Percentiles rank a stretch among this genome's conserved stretches.
These are phyloP conservation scores for Dictyostelium citrinum DNA, from an alignment of 78 protist genomes.

Conservation along the genomic window DNA sequence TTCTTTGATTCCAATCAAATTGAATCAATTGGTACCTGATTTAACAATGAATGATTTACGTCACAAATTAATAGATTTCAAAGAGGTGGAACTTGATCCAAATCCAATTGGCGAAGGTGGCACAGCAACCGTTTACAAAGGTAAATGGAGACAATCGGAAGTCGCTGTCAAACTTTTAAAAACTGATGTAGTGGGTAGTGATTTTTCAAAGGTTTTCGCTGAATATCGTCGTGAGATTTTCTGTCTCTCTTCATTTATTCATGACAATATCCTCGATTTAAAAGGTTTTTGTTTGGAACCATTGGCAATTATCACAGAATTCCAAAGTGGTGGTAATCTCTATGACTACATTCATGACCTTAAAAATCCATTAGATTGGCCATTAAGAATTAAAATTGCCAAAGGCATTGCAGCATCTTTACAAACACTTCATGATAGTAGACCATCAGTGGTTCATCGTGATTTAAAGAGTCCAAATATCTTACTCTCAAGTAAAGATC, in stretches of 20 bases:
- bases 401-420: slow-evolving; percentile 34
- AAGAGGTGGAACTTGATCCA: slow-evolving; percentile 29
- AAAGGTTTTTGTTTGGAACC: slow-evolving; percentile 78
- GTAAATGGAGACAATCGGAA: slow-evolving; percentile 23
- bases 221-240: slow-evolving; percentile 74
- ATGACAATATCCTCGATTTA: slow-evolving; percentile 58
- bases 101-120: slow-evolving; percentile 75
- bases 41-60: slow-evolving; percentile 48
- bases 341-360: slow-evolving; percentile 52
- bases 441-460: slow-evolving; percentile 69
- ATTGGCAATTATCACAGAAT: slow-evolving; percentile 58
- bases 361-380: slow-evolving; percentile 27
- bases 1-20: slow-evolving; percentile 24
- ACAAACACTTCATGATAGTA: slow-evolving; percentile 46
- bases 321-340: slow-evolving; percentile 73
- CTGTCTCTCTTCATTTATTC: slow-evolving; percentile 36
- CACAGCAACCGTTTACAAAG: slow-evolving; percentile 54
- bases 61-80: slow-evolving; percentile 48
- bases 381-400: slow-evolving; percentile 32
- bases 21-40: slow-evolving; percentile 60
- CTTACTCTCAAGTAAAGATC: slow-evolving; percentile 27
- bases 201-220: slow-evolving; percentile 38
- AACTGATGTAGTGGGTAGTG: slow-evolving; percentile 25
- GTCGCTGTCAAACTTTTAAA: slow-evolving; percentile 68
- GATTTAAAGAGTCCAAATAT: slow-evolving; percentile 72